phyloP scores from a whole-genome alignment of 1,284 basidiomycete species.

The Rhodotorula sp. region DNA sequence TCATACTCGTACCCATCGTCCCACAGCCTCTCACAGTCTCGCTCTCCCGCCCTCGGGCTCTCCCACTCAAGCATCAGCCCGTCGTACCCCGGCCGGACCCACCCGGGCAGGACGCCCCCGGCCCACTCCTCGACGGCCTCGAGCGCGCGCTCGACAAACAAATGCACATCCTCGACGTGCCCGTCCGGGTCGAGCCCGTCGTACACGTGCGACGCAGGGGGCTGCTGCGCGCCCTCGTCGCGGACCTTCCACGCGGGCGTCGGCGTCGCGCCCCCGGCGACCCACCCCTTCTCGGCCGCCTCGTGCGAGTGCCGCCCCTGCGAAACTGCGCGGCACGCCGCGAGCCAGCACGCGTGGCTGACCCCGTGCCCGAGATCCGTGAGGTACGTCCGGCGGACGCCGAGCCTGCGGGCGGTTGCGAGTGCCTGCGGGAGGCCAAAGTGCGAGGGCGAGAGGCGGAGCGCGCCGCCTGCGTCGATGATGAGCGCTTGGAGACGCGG shows the following conservation, averaged over 20 bases:
- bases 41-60: not conserved
- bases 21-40: slow-evolving; percentile 5
- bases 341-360: slow-evolving; percentile 67
- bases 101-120: slow-evolving; percentile 6
- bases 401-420: slow-evolving; percentile 59
- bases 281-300: not conserved
- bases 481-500: slow-evolving; percentile 58
- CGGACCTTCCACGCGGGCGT: slow-evolving; percentile 8
- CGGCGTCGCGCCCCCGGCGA: not conserved
- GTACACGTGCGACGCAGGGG: not conserved
- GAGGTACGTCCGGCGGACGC: slow-evolving; percentile 64
- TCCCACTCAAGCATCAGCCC: slow-evolving; percentile 26
- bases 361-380: slow-evolving; percentile 71
- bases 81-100: slow-evolving; percentile 23
- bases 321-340: slow-evolving; percentile 59
- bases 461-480: slow-evolving; percentile 67
- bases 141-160: slow-evolving; percentile 18
- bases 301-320: slow-evolving; percentile 48
- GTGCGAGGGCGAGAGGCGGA: slow-evolving; percentile 61
- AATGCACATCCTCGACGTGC: slow-evolving; percentile 16
- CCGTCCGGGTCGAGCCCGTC: slow-evolving; percentile 1
- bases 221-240: not conserved
- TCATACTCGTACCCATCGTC: slow-evolving; percentile 22
- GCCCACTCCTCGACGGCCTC: slow-evolving; percentile 27
- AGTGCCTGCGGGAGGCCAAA: slow-evolving; percentile 67